Conservation (phyloP, 345 rosid genomes). For the Rhodomyrtus tomentosa region DNA sequence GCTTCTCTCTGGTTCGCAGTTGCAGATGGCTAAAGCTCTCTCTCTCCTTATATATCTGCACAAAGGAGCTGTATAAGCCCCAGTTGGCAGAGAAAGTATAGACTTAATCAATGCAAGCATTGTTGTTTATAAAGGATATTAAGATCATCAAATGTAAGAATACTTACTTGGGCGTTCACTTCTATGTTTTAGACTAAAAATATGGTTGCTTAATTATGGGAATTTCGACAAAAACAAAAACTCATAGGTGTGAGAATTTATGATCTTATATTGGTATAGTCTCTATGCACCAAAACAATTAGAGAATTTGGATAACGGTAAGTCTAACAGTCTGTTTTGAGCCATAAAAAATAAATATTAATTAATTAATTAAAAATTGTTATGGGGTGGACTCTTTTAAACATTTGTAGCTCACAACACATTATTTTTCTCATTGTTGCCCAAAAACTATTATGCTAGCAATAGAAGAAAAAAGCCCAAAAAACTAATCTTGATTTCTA, state of each 20-base stretch:
- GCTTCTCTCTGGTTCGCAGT: not conserved
- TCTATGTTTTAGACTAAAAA: not conserved
- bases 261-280: not conserved
- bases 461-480: too few species aligned
- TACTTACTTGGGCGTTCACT: not conserved
- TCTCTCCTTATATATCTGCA: not conserved
- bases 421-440: too few species aligned
- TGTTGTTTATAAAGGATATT: not conserved
- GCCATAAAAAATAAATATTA: too few species aligned
- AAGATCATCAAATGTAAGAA: not conserved
- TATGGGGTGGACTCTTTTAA: too few species aligned
- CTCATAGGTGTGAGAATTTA: too few species aligned
- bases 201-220: not conserved
- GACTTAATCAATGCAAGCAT: not conserved
- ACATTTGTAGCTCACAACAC: too few species aligned
- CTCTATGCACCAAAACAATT: not conserved
- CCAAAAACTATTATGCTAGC: too few species aligned
- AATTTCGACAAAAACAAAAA: too few species aligned
- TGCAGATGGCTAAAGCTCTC: not conserved
- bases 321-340: too few species aligned
- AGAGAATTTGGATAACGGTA: too few species aligned
- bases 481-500: not conserved
- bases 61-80: not conserved
- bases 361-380: too few species aligned
- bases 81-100: not conserved